phyloP scores from a whole-genome alignment of 164 flowering plant species.

The Aristolochia fimbriata region DNA sequence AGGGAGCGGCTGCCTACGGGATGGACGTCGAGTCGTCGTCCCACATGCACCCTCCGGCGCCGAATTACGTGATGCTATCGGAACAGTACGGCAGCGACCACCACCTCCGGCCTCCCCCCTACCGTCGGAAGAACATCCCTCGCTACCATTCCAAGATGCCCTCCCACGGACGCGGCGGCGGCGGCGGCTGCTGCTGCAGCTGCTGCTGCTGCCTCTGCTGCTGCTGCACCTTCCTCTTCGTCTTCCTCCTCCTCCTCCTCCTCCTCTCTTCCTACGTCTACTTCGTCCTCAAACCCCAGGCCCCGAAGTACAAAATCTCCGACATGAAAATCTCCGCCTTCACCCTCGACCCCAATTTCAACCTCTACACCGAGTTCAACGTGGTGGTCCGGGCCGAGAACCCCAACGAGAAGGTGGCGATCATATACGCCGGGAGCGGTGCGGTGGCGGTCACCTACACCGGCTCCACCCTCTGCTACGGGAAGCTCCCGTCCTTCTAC shows the following conservation, averaged over 20 bases:
- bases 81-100: constrained; percentile 11
- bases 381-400: constrained; percentile 44
- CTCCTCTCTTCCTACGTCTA: constrained; percentile 12
- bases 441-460: constrained; percentile 21
- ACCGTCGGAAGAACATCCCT: constrained; percentile 36
- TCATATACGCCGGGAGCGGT: constrained; percentile 34
- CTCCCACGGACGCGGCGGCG: constrained; percentile 6
- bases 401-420: constrained; percentile 36
- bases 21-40: constrained; percentile 10
- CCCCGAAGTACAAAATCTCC: constrained; percentile 36
- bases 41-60: constrained; percentile 8
- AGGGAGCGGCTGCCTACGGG: neutral
- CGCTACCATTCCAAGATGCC: constrained; percentile 20
- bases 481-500: constrained; percentile 38
- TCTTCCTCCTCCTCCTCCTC: constrained; percentile 21
- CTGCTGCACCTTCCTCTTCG: constrained; percentile 32
- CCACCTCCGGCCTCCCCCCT: constrained; percentile 38
- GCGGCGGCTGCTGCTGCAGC: constrained; percentile 25
- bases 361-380: constrained; percentile 29
- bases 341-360: constrained; percentile 25
- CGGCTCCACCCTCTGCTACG: constrained; percentile 32
- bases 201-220: constrained; percentile 40
- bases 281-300: constrained; percentile 21
- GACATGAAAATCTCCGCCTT: constrained; percentile 28
- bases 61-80: constrained; percentile 37